Conservation (phyloP, 352 stramenopile species). For the Halophytophthora batemanensis region DNA sequence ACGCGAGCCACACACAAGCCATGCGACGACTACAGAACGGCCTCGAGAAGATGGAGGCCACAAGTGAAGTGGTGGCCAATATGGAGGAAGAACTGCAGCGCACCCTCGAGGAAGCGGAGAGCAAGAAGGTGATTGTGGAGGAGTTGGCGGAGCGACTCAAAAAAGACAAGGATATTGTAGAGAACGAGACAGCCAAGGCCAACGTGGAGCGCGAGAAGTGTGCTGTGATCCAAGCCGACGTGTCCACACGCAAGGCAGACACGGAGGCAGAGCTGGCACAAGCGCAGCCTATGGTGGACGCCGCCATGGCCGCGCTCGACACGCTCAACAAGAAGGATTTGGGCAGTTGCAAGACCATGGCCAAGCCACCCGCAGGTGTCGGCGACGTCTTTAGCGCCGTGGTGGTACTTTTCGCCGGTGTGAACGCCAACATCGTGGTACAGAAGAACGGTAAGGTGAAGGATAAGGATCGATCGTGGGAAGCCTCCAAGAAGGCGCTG, state of each 20-base stretch:
- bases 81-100: constrained; percentile 91
- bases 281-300: constrained; percentile 79
- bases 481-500: constrained; percentile 90
- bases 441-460: constrained; percentile 95
- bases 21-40: constrained; percentile 86
- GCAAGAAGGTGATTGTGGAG: constrained; percentile 92
- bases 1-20: constrained; percentile 47
- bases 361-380: constrained; percentile 85
- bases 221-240: constrained; percentile 90
- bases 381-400: constrained; percentile 84
- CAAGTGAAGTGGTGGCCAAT: constrained; percentile 84
- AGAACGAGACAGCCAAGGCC: constrained; percentile 89
- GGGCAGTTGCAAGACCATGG: constrained; percentile 91
- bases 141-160: constrained; percentile 90
- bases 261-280: constrained; percentile 73
- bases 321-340: constrained; percentile 90
- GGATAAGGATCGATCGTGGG: constrained; percentile 93
- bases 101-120: constrained; percentile 89
- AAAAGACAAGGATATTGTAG: constrained; percentile 91
- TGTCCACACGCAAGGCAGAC: constrained; percentile 86
- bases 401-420: constrained; percentile 69
- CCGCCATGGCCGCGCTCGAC: constrained; percentile 87
- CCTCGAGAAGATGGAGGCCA: constrained; percentile 89
- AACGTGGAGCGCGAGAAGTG: constrained; percentile 91
- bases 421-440: constrained; percentile 64